phyloP scores from a whole-genome alignment of 768 basidiomycete genomes.

The Leccinellum rugosiceps region DNA sequence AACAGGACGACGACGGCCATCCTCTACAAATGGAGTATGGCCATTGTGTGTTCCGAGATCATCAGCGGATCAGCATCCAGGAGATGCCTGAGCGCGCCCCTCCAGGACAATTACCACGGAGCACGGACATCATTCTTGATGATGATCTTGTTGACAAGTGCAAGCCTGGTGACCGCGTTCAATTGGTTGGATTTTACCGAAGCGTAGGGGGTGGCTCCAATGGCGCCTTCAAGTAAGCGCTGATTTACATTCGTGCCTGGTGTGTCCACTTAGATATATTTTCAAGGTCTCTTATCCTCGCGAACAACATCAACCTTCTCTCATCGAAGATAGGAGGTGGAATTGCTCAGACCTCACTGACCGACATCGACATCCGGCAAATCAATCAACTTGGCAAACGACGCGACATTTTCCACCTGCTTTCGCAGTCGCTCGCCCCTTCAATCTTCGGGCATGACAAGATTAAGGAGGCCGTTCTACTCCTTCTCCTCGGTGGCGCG shows the following conservation, averaged over 20 bases:
- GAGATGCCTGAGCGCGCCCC: slow-evolving; percentile 99
- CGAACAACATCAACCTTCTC: slow-evolving; percentile 92
- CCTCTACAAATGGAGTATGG: slow-evolving; percentile 91
- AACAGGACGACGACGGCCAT: slow-evolving; percentile 88
- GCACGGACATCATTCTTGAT: slow-evolving; percentile 93
- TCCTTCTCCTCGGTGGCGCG: slow-evolving; percentile 91
- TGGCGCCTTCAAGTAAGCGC: slow-evolving; percentile 87
- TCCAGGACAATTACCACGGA: slow-evolving; percentile 92
- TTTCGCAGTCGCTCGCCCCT: slow-evolving; percentile 93
- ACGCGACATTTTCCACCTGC: slow-evolving; percentile 78
- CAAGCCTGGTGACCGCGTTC: slow-evolving; percentile 97
- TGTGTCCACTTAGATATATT: slow-evolving; percentile 12
- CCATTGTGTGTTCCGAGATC: slow-evolving; percentile 87
- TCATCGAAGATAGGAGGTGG: slow-evolving; percentile 95
- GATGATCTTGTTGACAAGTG: slow-evolving; percentile 97
- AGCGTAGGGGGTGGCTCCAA: slow-evolving; percentile 88
- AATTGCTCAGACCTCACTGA: slow-evolving; percentile 87
- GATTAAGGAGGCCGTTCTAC: slow-evolving; percentile 91
- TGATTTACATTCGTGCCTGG: slow-evolving; percentile 9
- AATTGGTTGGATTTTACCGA: slow-evolving; percentile 92
- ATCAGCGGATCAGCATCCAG: slow-evolving; percentile 97
- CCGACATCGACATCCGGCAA: slow-evolving; percentile 90
- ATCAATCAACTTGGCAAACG: slow-evolving; percentile 94
- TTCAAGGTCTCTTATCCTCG: slow-evolving; percentile 82
- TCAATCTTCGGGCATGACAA: slow-evolving; percentile 96